A percentile compares a stretch with the other conserved stretches of the same genome.
Conservation (phyloP, 2,329 filamentous ascomycete genomes). For the Diaporthe destruens region DNA sequence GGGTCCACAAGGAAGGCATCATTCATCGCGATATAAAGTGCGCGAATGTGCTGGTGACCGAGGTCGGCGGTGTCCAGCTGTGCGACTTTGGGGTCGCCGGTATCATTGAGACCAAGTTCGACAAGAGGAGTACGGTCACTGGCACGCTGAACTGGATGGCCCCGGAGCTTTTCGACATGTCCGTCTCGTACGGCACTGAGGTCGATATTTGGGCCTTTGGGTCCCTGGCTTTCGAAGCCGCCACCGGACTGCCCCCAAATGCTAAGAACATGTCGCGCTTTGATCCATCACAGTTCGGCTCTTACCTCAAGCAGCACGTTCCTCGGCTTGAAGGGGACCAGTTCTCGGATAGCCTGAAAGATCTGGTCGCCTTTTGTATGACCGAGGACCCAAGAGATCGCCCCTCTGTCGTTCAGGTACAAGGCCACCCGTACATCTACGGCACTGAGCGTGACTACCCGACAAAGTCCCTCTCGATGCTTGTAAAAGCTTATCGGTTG, state of each 20-base stretch:
- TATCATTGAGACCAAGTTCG: conserved; percentile 79
- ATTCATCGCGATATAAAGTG: conserved; percentile 81
- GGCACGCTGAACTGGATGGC: conserved; percentile 91
- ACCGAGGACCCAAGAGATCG: conserved; percentile 76
- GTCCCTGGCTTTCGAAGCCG: conserved; percentile 84
- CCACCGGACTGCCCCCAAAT: conserved; percentile 81
- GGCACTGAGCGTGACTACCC: conserved; percentile 74
- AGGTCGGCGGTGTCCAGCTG: conserved; percentile 81
- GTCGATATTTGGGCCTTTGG: conserved; percentile 90
- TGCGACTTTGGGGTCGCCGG: conserved; percentile 89
- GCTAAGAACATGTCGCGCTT: conserved; percentile 63
- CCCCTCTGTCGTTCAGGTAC: conserved; percentile 76
- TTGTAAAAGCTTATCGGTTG: conserved; percentile 78
- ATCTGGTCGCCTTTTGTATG: conserved; percentile 80
- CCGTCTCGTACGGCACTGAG: conserved; percentile 76
- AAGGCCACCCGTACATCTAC: conserved; percentile 77
- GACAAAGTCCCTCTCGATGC: conserved; percentile 70
- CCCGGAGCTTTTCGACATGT: conserved; percentile 78
- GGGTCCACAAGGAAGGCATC: conserved; percentile 77
- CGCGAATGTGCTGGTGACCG: conserved; percentile 84
- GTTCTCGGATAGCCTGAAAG: conserved; percentile 77
- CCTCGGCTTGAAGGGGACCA: conserved; percentile 79
- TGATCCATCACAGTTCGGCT: conserved; percentile 65
- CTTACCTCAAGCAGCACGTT: conserved; percentile 69
- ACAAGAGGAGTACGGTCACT: conserved; percentile 84